These are phyloP conservation scores for Asterophora parasitica DNA, from an alignment of 768 basidiomycete genomes.

Conservation along the genomic window DNA sequence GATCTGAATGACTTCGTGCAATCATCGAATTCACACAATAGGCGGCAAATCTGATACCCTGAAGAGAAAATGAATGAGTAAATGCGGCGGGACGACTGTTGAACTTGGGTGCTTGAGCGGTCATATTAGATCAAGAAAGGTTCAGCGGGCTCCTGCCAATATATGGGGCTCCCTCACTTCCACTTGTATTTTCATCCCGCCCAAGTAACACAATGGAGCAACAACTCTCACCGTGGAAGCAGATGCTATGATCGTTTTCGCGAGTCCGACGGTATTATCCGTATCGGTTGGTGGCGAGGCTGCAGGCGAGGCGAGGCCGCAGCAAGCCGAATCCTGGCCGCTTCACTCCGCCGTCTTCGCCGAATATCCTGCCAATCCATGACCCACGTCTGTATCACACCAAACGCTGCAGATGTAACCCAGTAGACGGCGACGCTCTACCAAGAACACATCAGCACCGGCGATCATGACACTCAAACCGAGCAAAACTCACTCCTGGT, in stretches of 20 bases:
- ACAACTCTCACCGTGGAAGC: conserved; percentile 19
- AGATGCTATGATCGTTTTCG: conserved; percentile 10
- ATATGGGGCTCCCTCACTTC: conserved; percentile 62
- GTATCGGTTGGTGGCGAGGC: background rate
- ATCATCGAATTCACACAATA: background rate
- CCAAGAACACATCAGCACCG: conserved; percentile 1
- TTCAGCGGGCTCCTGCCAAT: conserved; percentile 50
- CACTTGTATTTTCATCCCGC: conserved; percentile 71
- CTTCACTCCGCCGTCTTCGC: conserved; percentile 22
- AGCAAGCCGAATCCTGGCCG: background rate
- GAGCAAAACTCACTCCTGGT: conserved; percentile 54
- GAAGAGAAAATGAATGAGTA: background rate
- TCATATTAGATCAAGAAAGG: conserved; percentile 94
- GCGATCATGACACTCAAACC: background rate
- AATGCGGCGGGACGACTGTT: background rate
- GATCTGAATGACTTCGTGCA: background rate
- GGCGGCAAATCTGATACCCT: background rate
- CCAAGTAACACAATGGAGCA: background rate
- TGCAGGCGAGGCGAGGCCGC: conserved; percentile 2
- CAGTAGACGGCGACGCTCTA: conserved; percentile 73
- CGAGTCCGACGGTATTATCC: background rate
- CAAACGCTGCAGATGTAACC: conserved; percentile 72
- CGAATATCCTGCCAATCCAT: conserved; percentile 60
- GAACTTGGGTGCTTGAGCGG: conserved; percentile 18
- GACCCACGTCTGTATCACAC: conserved; percentile 69